Evolutionary conservation across 768 basidiomycete species (phyloP).

Genomic region (Termitomyces sp.): DNA sequence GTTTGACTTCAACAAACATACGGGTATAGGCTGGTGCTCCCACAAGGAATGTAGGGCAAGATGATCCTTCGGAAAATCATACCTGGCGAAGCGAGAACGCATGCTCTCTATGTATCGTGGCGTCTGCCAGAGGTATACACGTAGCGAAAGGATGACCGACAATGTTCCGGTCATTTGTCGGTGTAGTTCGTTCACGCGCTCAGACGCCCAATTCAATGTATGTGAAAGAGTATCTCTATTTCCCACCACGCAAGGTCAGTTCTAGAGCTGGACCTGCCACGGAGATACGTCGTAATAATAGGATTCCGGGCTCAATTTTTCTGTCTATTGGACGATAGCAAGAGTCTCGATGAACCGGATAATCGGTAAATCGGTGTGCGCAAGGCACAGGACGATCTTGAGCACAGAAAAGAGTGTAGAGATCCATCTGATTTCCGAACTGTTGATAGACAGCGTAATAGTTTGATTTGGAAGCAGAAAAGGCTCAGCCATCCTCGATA

Average conservation of each 20-base stretch:
- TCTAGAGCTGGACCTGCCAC: not conserved
- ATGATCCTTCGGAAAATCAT: not conserved
- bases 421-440: no score
- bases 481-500: not conserved
- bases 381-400: not conserved
- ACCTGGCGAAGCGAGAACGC: not conserved
- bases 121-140: not conserved
- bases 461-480: not conserved
- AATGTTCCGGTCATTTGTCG: not conserved
- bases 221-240: not conserved
- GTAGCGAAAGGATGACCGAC: not conserved
- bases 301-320: not conserved
- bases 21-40: no score
- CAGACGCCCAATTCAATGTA: not conserved
- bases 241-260: not conserved
- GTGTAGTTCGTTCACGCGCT: not conserved
- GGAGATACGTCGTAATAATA: conserved; percentile 7
- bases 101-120: not conserved
- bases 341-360: not conserved
- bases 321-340: not conserved
- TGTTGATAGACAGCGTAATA: not conserved
- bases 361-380: not conserved
- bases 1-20: not conserved
- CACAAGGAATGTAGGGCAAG: not conserved
- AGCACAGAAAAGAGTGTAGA: not conserved